These are phyloP conservation scores for Solanum hybrid DNA, from an alignment of 305 asterid genomes.

Conservation along the genomic window DNA sequence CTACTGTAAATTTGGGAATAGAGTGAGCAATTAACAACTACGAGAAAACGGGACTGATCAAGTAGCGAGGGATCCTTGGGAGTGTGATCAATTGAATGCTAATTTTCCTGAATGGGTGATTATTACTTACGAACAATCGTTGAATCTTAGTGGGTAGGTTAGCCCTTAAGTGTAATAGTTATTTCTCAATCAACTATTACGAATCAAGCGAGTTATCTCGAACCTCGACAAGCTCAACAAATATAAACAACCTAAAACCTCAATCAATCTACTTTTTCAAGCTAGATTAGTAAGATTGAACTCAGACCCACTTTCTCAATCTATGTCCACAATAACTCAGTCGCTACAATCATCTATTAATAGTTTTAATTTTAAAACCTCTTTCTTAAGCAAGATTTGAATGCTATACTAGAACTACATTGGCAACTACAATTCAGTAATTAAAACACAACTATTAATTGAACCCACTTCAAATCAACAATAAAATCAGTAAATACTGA, in stretches of 20 bases:
- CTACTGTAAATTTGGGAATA: not conserved
- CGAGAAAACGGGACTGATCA: not conserved
- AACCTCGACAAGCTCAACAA: not conserved
- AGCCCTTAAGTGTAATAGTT: not conserved
- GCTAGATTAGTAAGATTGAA: not conserved
- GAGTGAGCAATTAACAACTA: not conserved
- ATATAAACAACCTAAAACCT: not conserved
- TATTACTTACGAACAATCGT: not conserved
- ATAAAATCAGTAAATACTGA: too few species aligned
- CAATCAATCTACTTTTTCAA: not conserved
- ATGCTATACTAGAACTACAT: not conserved
- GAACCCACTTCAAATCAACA: not conserved
- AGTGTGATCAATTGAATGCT: not conserved
- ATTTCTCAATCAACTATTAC: not conserved
- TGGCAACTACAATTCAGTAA: not conserved
- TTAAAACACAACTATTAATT: not conserved
- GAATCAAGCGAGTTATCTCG: not conserved
- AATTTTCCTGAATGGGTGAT: not conserved
- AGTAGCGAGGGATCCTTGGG: not conserved
- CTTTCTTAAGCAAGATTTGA: not conserved
- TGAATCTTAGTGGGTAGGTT: not conserved
- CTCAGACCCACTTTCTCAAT: not conserved
- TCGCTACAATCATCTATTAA: not conserved
- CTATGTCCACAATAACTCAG: not conserved
- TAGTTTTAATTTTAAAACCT: not conserved